Evolutionary conservation across 768 basidiomycete genomes (phyloP), one percentile per base, ranked within the genome.

Genomic region (Boletales sp.): DNA sequence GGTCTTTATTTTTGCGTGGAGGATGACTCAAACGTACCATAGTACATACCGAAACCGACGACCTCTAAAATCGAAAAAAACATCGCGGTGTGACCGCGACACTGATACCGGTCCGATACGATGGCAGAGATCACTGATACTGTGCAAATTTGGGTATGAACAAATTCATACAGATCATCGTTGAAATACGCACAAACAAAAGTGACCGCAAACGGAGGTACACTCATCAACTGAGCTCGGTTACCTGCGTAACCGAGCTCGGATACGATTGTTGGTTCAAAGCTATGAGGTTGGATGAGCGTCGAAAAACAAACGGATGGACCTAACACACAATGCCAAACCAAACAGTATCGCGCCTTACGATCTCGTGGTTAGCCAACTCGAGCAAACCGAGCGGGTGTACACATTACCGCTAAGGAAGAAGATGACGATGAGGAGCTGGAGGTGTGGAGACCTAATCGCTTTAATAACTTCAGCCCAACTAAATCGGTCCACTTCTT

Each of bases 201-300:
- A 14, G 76, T 78, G 15, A 51, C 60, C 5, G 74, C 76, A 45
- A 75, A 81, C 6, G 80, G 80, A 12, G 72, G 72, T 2, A 86
- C 84, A 18, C 76, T 81, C 74, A 83, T 81, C 2, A 87, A 69
- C 56, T 86, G 82, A 5, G 81, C 77, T 27, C 72, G 64, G 31
- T 76, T 69, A 0, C 75, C 72, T 2, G 74, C 75, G 61, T 76
- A 84, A n/a, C 83, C 83, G 1, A 86, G 73, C 8, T 72, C 70
- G 24, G 78, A 69, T 4, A 89, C 79, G 66, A 90, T 86, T 12
- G 84, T 82, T 15, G 88, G 88, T 7, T 81, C 71, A 67, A 91
- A 91, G 61, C 87, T 81, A 38, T 46, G 55, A 66, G 54, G 45
- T 46, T 19, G 10, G 70, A 9, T 77, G 36, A 51, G 71, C 43